Base-by-base conservation (phyloP, 2,329 filamentous ascomycete genomes). In the Verticillium nonalfalfae region DNA sequence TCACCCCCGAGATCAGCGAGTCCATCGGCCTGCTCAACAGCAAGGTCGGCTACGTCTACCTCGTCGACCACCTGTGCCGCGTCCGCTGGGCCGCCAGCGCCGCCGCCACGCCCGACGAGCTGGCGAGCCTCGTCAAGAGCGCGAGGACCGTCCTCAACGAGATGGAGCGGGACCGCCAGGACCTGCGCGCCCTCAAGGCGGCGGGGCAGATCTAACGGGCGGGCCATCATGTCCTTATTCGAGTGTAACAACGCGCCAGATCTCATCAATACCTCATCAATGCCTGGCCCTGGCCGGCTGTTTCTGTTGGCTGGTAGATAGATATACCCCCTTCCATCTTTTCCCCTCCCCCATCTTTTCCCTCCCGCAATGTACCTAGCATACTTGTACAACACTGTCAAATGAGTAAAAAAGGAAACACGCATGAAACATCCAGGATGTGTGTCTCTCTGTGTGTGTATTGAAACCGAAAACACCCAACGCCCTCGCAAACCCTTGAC, bases 81-180 rank as follows among this genome's bases (percentile, higher is more conserved):
- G 96, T 99, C 68, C 85, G 95, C 61, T 99, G 95, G 95, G 95
- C 94, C 0, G 95, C 91, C 4, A 96, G 93, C 70, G 91, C 88
- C 13, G 73, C 81, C 56, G 85, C 87, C 56, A 81, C 86, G 64
- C 82, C 82, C 0, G 83, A 84, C 18, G 91, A 96, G 78, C 82
- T 80, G 66, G 82, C 87, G 59, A 84, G 86, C 52, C 72, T 96
- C 71, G 84, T 85, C 50, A 90, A 79, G 72, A 86, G 87, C 3
- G 71, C 91, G 52, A 80, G 77, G 68, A 83, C 84, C 66, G 73
- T 95, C 60, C 73, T 91, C 57, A 78, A 82, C 1, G 88, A 90
- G 69, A 78, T 79, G 66, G 75, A 76, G 60, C 75, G 74, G 63
- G 73, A 75, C 56, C 73, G 76, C 62, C 31, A 55, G 58, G 58